These are phyloP conservation scores for Thalassiosira livingstoniorum DNA, from an alignment of 352 stramenopile genomes.

Conservation along the genomic window DNA sequence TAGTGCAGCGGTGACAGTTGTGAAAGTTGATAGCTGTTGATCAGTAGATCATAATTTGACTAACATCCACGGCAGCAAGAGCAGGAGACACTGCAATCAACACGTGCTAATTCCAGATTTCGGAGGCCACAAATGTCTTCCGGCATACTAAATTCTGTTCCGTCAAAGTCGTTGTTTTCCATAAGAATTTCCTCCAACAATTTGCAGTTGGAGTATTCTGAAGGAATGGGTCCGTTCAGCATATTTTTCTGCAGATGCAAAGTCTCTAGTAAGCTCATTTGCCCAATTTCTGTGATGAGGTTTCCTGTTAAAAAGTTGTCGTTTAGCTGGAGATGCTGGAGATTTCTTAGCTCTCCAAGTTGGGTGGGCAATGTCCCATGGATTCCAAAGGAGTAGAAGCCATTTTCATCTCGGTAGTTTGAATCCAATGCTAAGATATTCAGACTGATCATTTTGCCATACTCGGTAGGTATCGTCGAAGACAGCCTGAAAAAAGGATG, in stretches of 20 bases:
- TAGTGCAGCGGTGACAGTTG: too few species aligned
- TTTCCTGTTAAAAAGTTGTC: constrained; percentile 62
- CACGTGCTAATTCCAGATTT: constrained; percentile 37
- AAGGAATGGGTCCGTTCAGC: constrained; percentile 63
- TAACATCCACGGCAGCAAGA: constrained; percentile 43
- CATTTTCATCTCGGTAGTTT: constrained; percentile 49
- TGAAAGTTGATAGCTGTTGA: too few species aligned
- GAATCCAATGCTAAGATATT: constrained; percentile 34
- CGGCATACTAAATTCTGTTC: constrained; percentile 27
- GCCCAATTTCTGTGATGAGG: constrained; percentile 67
- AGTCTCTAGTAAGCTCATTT: constrained; percentile 51
- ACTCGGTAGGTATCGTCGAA: constrained; percentile 47
- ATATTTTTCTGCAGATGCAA: constrained; percentile 65
- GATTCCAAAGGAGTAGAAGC: constrained; percentile 51
- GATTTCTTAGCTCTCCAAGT: constrained; percentile 61
- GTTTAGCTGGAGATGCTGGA: constrained; percentile 69
- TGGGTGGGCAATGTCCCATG: constrained; percentile 55
- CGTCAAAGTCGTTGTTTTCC: constrained; percentile 44
- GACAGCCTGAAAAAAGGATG: constrained; percentile 30
- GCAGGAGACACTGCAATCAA: constrained; percentile 42
- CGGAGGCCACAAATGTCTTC: constrained; percentile 40
- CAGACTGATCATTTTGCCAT: constrained; percentile 47
- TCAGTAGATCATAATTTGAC: too few species aligned
- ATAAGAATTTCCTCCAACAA: constrained; percentile 38
- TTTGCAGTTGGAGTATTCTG: constrained; percentile 48